Evolutionary conservation across 192 early-diverging fungal species (phyloP).

Genomic region (Coemansia sp.): DNA sequence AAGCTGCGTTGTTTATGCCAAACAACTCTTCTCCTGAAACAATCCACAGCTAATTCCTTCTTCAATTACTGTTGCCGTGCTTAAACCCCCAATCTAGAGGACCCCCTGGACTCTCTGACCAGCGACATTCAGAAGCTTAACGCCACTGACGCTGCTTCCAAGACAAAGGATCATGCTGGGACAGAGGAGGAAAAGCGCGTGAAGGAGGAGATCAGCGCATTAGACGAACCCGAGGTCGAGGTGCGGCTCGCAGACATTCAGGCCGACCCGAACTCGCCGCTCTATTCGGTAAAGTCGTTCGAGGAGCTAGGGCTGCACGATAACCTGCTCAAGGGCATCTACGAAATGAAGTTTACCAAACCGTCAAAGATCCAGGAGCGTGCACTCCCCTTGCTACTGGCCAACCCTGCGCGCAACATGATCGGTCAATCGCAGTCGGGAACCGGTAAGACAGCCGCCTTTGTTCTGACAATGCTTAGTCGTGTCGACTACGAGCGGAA

Average conservation of each 20-base stretch:
- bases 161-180: not conserved
- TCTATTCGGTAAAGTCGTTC: constrained; percentile 80
- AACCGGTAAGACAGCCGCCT: constrained; percentile 98
- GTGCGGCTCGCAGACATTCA: constrained; percentile 64
- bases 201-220: not conserved
- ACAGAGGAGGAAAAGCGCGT: not conserved
- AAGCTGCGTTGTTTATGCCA: no score
- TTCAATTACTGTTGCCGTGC: no score
- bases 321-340: constrained; percentile 88
- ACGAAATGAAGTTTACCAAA: constrained; percentile 88
- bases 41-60: not conserved
- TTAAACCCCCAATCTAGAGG: not conserved
- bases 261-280: constrained; percentile 70
- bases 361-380: constrained; percentile 97
- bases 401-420: constrained; percentile 90
- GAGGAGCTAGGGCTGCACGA: constrained; percentile 73
- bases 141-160: not conserved
- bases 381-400: constrained; percentile 85
- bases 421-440: constrained; percentile 98
- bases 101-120: constrained; percentile 2
- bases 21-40: not conserved
- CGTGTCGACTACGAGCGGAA: constrained; percentile 72
- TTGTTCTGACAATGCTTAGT: constrained; percentile 88
- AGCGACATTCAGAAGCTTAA: constrained; percentile 10
- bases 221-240: constrained; percentile 56